Evolutionary conservation across 2,329 filamentous ascomycete genomes (phyloP).

Genomic region (Colletotrichum agaves): DNA sequence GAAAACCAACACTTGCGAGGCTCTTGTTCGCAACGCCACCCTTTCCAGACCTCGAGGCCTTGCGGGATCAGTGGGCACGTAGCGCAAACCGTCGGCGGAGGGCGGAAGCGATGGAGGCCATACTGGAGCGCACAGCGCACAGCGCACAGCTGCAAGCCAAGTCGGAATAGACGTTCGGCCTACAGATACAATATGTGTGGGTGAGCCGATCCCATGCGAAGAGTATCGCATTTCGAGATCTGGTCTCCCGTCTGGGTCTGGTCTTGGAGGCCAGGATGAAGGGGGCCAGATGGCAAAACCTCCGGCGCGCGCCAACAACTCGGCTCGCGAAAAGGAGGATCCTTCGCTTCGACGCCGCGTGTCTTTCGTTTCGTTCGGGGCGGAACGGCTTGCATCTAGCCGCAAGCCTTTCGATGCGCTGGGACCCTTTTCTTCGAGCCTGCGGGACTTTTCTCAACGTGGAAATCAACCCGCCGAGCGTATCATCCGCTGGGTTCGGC

Average conservation of each 20-base stretch:
- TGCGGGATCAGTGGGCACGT: neutral
- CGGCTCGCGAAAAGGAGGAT: neutral
- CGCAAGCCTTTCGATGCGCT: conserved; percentile 1
- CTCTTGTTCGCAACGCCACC: conserved; percentile 12
- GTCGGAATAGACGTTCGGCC: neutral
- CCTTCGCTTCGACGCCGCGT: conserved; percentile 24
- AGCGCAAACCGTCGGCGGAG: conserved; percentile 2
- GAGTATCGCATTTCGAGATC: too few species aligned
- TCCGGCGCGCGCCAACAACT: conserved; percentile 21
- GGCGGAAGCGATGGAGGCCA: conserved; percentile 24
- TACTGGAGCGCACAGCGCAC: neutral
- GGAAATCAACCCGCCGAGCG: conserved; percentile 17
- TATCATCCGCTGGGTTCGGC: conserved; percentile 3
- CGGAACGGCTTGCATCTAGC: neutral
- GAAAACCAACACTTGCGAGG: conserved; percentile 8
- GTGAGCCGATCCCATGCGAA: neutral
- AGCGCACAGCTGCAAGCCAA: conserved; percentile 10
- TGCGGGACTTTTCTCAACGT: conserved; percentile 13
- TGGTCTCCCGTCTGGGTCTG: neutral
- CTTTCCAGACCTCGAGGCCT: neutral
- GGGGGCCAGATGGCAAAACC: conserved; percentile 21
- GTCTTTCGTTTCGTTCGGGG: neutral
- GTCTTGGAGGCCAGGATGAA: neutral
- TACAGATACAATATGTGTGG: neutral
- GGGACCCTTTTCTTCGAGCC: neutral